Evolutionary conservation across 495 filamentous ascomycete species (phyloP).

Genomic region (Daldinia loculata): DNA sequence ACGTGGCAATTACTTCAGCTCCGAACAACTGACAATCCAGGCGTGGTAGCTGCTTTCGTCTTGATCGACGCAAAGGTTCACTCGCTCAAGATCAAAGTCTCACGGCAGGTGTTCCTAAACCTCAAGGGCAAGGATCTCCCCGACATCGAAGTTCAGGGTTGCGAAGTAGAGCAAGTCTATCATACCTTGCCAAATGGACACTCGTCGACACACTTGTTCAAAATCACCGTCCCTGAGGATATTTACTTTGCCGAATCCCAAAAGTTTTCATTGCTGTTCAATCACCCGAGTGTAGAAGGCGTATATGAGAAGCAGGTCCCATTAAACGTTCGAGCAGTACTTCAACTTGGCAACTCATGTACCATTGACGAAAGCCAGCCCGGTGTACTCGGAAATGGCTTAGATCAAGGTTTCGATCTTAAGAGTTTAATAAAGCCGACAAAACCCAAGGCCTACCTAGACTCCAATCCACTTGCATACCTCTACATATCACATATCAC

Average conservation of each 20-base stretch:
- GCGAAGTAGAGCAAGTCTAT: slow-evolving; percentile 87
- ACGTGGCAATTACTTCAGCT: slow-evolving; percentile 97
- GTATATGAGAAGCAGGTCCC: slow-evolving; percentile 96
- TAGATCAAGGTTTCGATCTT: slow-evolving; percentile 94
- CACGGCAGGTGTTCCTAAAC: slow-evolving; percentile 89
- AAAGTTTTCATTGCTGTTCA: slow-evolving; percentile 82
- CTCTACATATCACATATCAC: slow-evolving; percentile 92
- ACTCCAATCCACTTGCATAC: slow-evolving; percentile 73
- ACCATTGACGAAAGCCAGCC: slow-evolving; percentile 92
- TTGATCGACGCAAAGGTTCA: slow-evolving; percentile 94
- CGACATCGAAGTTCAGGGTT: slow-evolving; percentile 86
- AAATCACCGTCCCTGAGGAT: slow-evolving; percentile 87
- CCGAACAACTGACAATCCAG: slow-evolving; percentile 77
- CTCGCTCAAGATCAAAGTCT: slow-evolving; percentile 85
- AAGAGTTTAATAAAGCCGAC: slow-evolving; percentile 72
- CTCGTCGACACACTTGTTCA: slow-evolving; percentile 91
- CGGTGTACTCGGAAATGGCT: slow-evolving; percentile 89
- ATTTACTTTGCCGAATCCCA: slow-evolving; percentile 82
- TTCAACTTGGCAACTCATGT: slow-evolving; percentile 91
- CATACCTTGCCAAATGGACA: slow-evolving; percentile 96
- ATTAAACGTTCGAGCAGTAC: slow-evolving; percentile 79
- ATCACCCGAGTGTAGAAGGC: slow-evolving; percentile 93
- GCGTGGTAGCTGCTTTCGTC: slow-evolving; percentile 87
- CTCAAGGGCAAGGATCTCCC: slow-evolving; percentile 86
- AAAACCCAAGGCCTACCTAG: slow-evolving; percentile 76